phyloP scores from a whole-genome alignment of 106 monocot species.

The Alisma plantagoaquatica region DNA sequence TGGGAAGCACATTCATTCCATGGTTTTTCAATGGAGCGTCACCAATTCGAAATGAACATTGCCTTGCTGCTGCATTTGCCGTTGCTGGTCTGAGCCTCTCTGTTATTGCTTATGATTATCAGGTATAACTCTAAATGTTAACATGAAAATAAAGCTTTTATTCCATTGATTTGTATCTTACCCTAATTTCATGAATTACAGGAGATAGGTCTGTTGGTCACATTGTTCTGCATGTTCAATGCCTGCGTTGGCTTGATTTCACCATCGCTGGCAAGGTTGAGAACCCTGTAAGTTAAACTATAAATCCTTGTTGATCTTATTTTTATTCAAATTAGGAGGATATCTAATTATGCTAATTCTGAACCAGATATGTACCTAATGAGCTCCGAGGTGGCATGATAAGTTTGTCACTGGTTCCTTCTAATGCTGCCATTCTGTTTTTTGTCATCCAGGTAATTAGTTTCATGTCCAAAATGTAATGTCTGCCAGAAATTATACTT shows the following conservation, averaged over 20 bases:
- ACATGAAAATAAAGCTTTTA: no score
- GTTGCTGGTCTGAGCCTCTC: conserved; percentile 42
- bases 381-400: conserved; percentile 95
- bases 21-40: conserved; percentile 43
- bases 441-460: conserved; percentile 54
- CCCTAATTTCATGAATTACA: no score
- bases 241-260: conserved; percentile 73
- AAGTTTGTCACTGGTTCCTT: conserved; percentile 52
- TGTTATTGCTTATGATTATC: conserved; percentile 86
- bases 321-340: no score
- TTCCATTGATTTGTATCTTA: no score
- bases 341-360: no score
- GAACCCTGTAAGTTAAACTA: conserved; percentile 58
- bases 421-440: conserved; percentile 64
- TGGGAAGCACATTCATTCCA: conserved; percentile 73
- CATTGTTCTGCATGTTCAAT: conserved; percentile 76
- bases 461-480: no score
- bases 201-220: conserved; percentile 65
- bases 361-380: conserved; percentile 72
- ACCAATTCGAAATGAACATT: conserved; percentile 42
- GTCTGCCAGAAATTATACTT: no score
- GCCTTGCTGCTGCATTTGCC: conserved; percentile 44
- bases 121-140: conserved; percentile 58
- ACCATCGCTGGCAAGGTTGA: conserved; percentile 76
- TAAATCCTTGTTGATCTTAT: no score